Evolutionary conservation across 2,329 filamentous ascomycete genomes (phyloP).

Genomic region (Zasmidium cellare): DNA sequence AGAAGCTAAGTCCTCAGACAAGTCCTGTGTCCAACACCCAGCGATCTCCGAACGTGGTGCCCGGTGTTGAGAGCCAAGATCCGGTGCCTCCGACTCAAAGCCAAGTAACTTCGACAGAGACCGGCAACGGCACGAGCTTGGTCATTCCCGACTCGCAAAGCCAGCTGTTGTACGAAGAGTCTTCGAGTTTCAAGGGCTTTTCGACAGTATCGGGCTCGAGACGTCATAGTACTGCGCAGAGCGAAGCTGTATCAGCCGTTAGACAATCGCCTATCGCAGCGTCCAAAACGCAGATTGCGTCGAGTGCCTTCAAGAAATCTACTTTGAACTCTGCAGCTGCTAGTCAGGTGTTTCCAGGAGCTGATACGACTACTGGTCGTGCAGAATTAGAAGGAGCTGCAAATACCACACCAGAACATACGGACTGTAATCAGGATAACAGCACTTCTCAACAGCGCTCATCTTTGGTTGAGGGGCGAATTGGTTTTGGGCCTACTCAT

Average conservation of each 20-base stretch:
- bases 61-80: not conserved
- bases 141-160: slow-evolving; percentile 28
- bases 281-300: too few species aligned
- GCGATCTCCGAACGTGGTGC: not conserved
- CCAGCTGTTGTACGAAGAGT: slow-evolving; percentile 7
- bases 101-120: not conserved
- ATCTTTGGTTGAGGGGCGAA: too few species aligned
- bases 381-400: not conserved
- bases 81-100: not conserved
- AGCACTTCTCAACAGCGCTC: too few species aligned
- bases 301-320: too few species aligned
- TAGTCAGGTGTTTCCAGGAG: not conserved
- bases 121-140: slow-evolving; percentile 3
- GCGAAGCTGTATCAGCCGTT: not conserved
- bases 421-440: too few species aligned
- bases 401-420: not conserved
- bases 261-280: too few species aligned
- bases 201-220: slow-evolving; percentile 6
- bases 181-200: slow-evolving; percentile 14
- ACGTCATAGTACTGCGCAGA: not conserved
- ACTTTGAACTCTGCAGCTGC: not conserved
- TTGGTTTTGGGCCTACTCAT: too few species aligned
- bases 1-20: slow-evolving; percentile 5
- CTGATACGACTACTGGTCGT: not conserved
- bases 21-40: not conserved